Conservation (phyloP, 169 alveolate genomes). For the Cryptosporidium sp. region DNA sequence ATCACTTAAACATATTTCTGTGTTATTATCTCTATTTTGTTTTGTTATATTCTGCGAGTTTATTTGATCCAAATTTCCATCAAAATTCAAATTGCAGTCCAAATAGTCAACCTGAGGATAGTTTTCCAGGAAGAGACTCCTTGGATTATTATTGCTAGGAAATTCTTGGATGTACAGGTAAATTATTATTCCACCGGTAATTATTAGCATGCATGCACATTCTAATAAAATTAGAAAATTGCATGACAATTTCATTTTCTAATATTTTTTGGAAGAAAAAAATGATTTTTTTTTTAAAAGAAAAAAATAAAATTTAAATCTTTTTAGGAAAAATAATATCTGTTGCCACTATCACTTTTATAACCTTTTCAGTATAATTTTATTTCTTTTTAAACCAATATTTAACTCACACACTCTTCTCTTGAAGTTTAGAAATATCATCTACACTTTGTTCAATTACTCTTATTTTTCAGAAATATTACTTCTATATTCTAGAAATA, state of each 20-base stretch:
- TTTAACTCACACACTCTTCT: background rate
- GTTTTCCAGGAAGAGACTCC: background rate
- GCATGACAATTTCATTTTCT: background rate
- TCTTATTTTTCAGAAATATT: background rate
- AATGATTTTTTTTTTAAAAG: background rate
- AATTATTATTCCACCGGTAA: background rate
- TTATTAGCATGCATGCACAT: background rate
- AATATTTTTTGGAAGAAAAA: background rate
- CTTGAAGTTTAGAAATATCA: background rate
- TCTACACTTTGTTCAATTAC: background rate
- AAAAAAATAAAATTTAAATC: background rate
- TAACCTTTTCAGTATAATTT: background rate
- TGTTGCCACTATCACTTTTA: background rate
- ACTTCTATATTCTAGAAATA: background rate
- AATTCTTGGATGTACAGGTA: background rate
- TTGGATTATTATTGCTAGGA: background rate
- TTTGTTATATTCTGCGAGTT: background rate
- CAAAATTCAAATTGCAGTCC: conserved; percentile 31
- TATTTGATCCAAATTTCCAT: conserved; percentile 11
- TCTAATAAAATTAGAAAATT: background rate
- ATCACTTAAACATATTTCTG: conserved; percentile 43
- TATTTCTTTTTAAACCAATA: background rate
- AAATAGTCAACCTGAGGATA: background rate
- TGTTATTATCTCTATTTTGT: background rate
- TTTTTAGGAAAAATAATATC: background rate